Percentiles rank a stretch among this genome's conserved stretches.
Evolutionary conservation across 23 red algal species (phyloP).

Genomic region (Pyropia haitanensis): DNA sequence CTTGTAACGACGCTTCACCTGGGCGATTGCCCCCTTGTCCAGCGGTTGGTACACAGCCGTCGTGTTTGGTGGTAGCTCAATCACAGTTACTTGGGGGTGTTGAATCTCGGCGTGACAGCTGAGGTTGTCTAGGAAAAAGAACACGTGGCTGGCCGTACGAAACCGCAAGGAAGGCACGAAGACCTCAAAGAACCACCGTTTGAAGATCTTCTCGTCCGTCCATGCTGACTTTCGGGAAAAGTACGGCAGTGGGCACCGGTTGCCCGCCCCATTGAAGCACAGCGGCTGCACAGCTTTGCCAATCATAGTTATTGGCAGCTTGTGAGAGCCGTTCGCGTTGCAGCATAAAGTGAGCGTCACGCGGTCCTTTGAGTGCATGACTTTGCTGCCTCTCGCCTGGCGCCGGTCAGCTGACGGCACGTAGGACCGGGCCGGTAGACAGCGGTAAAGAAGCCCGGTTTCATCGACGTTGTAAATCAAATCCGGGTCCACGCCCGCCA

Average conservation of each 20-base stretch:
- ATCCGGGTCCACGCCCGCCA: neutral
- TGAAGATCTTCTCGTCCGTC: neutral
- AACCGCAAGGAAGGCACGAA: neutral
- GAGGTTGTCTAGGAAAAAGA: neutral
- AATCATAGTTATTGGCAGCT: neutral
- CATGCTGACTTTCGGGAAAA: neutral
- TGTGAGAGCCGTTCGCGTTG: neutral
- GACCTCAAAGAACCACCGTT: neutral
- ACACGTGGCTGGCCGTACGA: neutral
- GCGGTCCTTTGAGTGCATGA: constrained; percentile 4
- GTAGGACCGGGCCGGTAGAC: constrained; percentile 2
- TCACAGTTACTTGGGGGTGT: too few species aligned
- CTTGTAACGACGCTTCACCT: constrained; percentile 6
- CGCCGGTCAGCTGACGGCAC: neutral
- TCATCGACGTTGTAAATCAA: constrained; percentile 22
- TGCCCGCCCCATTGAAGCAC: neutral
- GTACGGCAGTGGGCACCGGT: neutral
- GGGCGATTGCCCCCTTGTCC: constrained; percentile 8
- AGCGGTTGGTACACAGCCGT: neutral
- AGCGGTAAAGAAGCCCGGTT: constrained; percentile 11
- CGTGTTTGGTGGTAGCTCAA: constrained; percentile 3
- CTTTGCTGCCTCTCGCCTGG: constrained; percentile 8
- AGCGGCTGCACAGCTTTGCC: neutral
- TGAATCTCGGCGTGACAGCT: neutral
- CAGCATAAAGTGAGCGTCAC: neutral